Evolutionary conservation across 1,284 basidiomycete species (phyloP), one percentile per base, ranked within the genome.

Genomic region (Cutaneotrichosporon dermatis): DNA sequence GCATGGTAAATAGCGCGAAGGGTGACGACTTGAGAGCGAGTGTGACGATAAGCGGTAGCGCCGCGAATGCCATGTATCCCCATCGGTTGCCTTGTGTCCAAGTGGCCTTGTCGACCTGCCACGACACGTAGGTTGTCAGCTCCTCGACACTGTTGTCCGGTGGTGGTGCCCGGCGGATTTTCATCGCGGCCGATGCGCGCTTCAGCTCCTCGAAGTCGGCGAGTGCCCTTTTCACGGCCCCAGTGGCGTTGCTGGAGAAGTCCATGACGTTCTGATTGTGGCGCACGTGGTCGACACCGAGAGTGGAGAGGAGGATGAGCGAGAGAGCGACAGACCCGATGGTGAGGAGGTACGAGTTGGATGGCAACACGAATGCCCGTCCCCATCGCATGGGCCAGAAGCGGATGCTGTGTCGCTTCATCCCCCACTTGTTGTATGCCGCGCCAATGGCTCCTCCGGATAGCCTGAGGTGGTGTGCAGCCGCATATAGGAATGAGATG

Each of bases 1-100:
- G 83, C 34, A 87, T 80, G 15, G 90, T 85, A 67, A 92, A 84
- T 49, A 92, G 70, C 48, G 88, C 90, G 69, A 91, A 88, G 0
- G 91, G 91, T 10, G 88, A 85, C 4, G 88, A 83, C 74, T 92
- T 92, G 72, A 93, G 82, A 3, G 87, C 89, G 60, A 92, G 82
- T 8, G 90, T 80, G 57, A 92, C 81, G 57, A 85, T 85, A 15
- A 92, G 81, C 0, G 90, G 90, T 41, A 89, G 81, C 37, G 91
- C 80, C 1, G 88, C 85, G 69, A 90, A 92, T 4, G 88, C 85
- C 59, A 92, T 86, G 61, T 88, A 80, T 1, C 90, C 90, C 8
- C 86, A 84, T 33, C 90, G 81, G 37, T 84, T 84, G 11, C 87
- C 88, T 0, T 84, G 80, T 0, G 88, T 88, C 91, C 91, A 93